phyloP scores from a whole-genome alignment of 257 asterid genomes.

The Lycium ferocissimum region DNA sequence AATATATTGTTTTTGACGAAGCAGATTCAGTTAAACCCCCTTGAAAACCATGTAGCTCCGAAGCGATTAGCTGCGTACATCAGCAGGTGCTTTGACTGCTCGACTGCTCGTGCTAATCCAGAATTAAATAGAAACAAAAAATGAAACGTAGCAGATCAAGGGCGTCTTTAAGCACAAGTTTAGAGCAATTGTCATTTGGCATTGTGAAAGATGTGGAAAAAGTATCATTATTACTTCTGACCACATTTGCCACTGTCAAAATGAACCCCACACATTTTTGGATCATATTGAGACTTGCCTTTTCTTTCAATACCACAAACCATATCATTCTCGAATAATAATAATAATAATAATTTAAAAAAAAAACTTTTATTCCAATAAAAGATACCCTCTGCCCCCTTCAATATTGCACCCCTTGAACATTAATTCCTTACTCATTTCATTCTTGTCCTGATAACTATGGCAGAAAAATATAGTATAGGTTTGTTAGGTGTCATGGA shows the following conservation, averaged over 20 bases:
- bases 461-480: constrained; percentile 48
- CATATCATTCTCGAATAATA: neutral
- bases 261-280: constrained; percentile 27
- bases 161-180: neutral
- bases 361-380: neutral
- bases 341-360: neutral
- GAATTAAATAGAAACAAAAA: neutral
- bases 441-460: constrained; percentile 7
- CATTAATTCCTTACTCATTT: constrained; percentile 1
- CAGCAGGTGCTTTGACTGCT: neutral
- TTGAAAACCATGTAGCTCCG: neutral
- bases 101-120: neutral
- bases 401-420: neutral
- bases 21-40: neutral
- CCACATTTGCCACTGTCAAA: constrained; percentile 53
- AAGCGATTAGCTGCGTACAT: neutral
- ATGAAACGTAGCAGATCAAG: neutral
- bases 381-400: neutral
- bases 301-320: constrained; percentile 28
- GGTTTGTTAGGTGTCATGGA: constrained; percentile 56
- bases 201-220: constrained; percentile 42
- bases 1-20: no score
- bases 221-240: constrained; percentile 30
- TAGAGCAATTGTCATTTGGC: constrained; percentile 30
- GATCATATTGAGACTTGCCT: constrained; percentile 19